These are phyloP conservation scores for Cystobasidium tubakii DNA, from an alignment of 768 basidiomycete genomes.

Conservation along the genomic window DNA sequence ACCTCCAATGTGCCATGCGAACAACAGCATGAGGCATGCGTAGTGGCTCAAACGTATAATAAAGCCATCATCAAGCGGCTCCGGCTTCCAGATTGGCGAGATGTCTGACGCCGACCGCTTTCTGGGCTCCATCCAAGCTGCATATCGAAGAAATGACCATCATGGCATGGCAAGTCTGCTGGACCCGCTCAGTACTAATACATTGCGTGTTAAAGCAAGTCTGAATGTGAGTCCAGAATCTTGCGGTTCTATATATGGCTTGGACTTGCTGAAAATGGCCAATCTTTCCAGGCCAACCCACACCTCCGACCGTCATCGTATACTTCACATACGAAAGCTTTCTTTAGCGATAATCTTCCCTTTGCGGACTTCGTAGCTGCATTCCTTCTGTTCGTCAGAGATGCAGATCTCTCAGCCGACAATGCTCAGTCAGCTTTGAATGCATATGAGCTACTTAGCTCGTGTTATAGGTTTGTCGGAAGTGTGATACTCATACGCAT, in stretches of 20 bases:
- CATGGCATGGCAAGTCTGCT: constrained; percentile 5
- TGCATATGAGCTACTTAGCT: constrained; percentile 37
- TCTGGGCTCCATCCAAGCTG: constrained; percentile 9
- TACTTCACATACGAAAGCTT: constrained; percentile 32
- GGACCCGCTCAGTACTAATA: background rate
- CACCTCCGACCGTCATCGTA: constrained; percentile 17
- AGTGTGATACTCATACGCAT: too few species aligned
- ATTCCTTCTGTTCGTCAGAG: constrained; percentile 40
- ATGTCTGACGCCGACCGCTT: constrained; percentile 31
- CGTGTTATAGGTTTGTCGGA: constrained; percentile 40
- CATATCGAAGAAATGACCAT: constrained; percentile 12
- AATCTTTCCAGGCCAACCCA: constrained; percentile 22
- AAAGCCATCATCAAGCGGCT: background rate
- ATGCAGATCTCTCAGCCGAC: constrained; percentile 4
- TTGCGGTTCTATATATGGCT: background rate
- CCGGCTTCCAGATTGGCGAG: background rate
- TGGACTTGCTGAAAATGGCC: background rate
- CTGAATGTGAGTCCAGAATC: background rate
- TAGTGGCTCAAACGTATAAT: background rate
- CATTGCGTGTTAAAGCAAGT: background rate
- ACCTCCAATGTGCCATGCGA: background rate
- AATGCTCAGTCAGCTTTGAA: background rate
- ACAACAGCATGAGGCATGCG: background rate
- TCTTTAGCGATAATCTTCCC: constrained; percentile 36
- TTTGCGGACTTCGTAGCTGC: constrained; percentile 43